phyloP scores from a whole-genome alignment of 2,329 filamentous ascomycete species.

The Venturia aucupariae region DNA sequence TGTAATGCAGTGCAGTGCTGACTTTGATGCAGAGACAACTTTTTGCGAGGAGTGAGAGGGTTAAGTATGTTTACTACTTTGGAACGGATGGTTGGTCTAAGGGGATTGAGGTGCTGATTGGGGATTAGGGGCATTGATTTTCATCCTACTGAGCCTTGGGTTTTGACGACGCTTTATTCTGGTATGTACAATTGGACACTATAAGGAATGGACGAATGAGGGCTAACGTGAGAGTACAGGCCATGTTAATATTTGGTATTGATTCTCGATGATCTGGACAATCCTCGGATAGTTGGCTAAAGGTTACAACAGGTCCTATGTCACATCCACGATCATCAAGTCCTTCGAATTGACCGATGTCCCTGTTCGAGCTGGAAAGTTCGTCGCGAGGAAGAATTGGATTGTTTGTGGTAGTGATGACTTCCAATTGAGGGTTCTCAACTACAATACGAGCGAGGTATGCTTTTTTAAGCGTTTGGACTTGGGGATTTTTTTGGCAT shows the following conservation, averaged over 20 bases:
- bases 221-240: conserved; percentile 34
- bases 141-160: conserved; percentile 34
- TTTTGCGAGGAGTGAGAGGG: conserved; percentile 85
- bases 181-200: conserved; percentile 42
- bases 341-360: conserved; percentile 99
- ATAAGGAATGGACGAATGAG: neutral
- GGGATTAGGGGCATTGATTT: conserved; percentile 12
- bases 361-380: conserved; percentile 89
- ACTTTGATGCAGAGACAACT: conserved; percentile 58
- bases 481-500: neutral
- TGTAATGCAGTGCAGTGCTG: too few relatives aligned
- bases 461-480: neutral
- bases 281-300: too few relatives aligned
- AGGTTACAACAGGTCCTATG: neutral
- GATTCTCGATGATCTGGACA: neutral
- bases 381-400: conserved; percentile 98
- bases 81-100: conserved; percentile 56
- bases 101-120: neutral
- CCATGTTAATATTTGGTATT: conserved; percentile 94
- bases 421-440: conserved; percentile 71
- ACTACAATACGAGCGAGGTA: conserved; percentile 92
- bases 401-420: conserved; percentile 92
- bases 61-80: conserved; percentile 46
- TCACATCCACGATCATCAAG: conserved; percentile 71
- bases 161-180: conserved; percentile 90